Evolutionary conservation across 2,329 filamentous ascomycete species (phyloP), one percentile per base, ranked within the genome.

Genomic region (Diaporthe citrichinensis): DNA sequence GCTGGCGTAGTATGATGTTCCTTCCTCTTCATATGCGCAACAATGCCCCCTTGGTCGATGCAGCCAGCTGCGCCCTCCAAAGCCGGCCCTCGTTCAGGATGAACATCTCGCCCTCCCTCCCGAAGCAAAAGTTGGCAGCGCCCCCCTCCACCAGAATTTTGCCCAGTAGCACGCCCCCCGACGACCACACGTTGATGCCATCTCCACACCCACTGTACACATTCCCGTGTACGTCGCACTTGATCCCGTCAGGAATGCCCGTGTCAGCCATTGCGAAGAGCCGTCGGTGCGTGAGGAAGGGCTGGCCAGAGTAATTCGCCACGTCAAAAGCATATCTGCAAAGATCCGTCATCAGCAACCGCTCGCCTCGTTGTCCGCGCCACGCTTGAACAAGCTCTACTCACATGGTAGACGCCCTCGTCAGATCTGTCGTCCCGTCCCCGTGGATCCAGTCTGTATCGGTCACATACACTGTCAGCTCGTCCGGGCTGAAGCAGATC

Each of bases 161-260:
- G 6, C 87, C 88, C 14, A 90, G 81, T 1, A 89, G 79, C 2
- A 84, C 82, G 1, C 87, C 88, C 0, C 83, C 83, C 1, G 85
- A 77, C 10, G 85, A 86, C 86, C 87, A 90, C 0, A 90, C 83
- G 65, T 86, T 85, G 15, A 90, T 80, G 9, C 87, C 88, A 74
- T 89, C 88, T 1, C 86, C 86, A 67, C 85, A 87, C 12, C 86
- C 87, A 6, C 85, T 82, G 78, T 88, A 89, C 0, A 90, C 85
- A 72, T 89, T 88, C 0, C 87, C 88, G 6, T 84, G 71, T 0
- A 83, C 77, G 67, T 88, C 87, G 73, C 84, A 86, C 74, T 88
- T 87, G 74, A 89, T 87, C n/a, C 83, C 85, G 76, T 83, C 86
- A 0, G 89, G 89, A 3, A 88, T 83, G 0, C 88, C 88, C 0